Conservation (phyloP, 2,329 filamentous ascomycete genomes). For the Ophiostoma perfectum region DNA sequence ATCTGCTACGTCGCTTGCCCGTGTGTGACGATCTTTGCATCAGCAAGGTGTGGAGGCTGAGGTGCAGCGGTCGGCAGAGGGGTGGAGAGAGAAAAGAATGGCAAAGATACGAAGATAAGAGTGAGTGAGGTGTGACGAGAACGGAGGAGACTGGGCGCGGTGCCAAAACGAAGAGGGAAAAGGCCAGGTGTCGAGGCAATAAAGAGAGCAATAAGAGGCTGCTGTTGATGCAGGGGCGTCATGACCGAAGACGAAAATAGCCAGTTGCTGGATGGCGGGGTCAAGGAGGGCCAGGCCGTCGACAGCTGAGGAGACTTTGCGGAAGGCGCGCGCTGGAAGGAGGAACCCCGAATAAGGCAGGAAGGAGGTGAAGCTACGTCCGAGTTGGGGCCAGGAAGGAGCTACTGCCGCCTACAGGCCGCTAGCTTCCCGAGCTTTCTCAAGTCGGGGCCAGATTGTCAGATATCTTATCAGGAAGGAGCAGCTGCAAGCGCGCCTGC, state of each 20-base stretch:
- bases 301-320: slow-evolving; percentile 4
- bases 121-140: background rate
- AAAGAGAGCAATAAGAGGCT: background rate
- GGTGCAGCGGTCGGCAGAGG: background rate
- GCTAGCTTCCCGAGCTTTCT: background rate
- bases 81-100: background rate
- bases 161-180: background rate
- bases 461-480: background rate
- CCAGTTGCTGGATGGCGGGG: background rate
- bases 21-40: background rate
- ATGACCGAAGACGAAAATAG: background rate
- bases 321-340: background rate
- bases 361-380: background rate
- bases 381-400: background rate
- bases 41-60: slow-evolving; percentile 3
- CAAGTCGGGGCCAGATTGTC: background rate
- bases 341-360: background rate
- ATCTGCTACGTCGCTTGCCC: background rate
- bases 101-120: background rate
- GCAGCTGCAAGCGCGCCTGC: slow-evolving; percentile 9
- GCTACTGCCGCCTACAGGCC: background rate
- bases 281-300: background rate
- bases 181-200: too few relatives aligned
- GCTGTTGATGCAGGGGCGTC: background rate
- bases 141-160: background rate